phyloP scores from a whole-genome alignment of 805 yeast species.

The Barnettozyma pratensis region DNA sequence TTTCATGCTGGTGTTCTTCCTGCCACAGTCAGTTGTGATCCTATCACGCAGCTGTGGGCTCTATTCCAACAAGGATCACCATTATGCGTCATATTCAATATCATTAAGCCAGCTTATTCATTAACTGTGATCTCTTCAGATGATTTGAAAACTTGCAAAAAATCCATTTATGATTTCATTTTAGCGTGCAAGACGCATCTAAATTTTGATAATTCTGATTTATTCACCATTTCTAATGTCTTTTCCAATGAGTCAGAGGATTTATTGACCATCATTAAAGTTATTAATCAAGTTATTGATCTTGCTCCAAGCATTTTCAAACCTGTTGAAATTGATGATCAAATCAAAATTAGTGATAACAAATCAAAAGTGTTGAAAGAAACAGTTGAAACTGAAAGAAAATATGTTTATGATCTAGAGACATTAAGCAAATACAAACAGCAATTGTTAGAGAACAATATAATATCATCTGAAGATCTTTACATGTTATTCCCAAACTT shows the following conservation, averaged over 20 bases:
- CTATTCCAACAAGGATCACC: constrained; percentile 91
- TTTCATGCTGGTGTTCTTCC: constrained; percentile 77
- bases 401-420: constrained; percentile 88
- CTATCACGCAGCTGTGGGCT: constrained; percentile 87
- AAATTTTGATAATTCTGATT: constrained; percentile 68
- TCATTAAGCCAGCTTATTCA: constrained; percentile 53
- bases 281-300: constrained; percentile 61
- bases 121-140: constrained; percentile 66
- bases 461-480: constrained; percentile 72
- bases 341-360: constrained; percentile 39
- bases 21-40: constrained; percentile 73
- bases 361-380: constrained; percentile 79
- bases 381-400: constrained; percentile 83
- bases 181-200: constrained; percentile 78
- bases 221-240: constrained; percentile 87
- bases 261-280: constrained; percentile 66
- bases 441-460: constrained; percentile 60
- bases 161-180: constrained; percentile 84
- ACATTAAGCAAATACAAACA: constrained; percentile 59
- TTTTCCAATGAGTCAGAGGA: constrained; percentile 79
- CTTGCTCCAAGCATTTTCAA: constrained; percentile 41
- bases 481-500: constrained; percentile 83
- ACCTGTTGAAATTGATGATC: constrained; percentile 25
- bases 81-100: constrained; percentile 77
- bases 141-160: constrained; percentile 80